Percentiles rank a stretch among this genome's conserved stretches.
These are phyloP conservation scores for Lathyrus tuberosus DNA, from an alignment of 306 rosid species.

Conservation along the genomic window DNA sequence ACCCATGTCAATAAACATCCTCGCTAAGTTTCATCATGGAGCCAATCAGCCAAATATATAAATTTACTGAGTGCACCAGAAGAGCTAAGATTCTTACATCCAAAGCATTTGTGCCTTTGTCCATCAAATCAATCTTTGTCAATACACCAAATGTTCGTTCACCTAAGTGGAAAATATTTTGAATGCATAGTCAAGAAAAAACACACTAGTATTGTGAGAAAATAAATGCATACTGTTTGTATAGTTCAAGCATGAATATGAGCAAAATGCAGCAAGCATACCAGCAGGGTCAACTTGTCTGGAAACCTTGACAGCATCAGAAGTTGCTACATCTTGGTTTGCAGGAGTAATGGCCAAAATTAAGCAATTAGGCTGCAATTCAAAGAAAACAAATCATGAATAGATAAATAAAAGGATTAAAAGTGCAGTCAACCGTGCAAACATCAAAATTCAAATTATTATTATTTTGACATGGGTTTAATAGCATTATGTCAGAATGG, in stretches of 20 bases:
- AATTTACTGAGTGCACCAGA: slow-evolving; percentile 33
- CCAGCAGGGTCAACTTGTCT: slow-evolving; percentile 92
- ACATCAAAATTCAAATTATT: slow-evolving; percentile 15
- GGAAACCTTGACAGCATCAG: slow-evolving; percentile 84
- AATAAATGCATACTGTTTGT: slow-evolving; percentile 13
- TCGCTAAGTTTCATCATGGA: slow-evolving; percentile 7
- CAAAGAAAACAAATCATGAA: background rate
- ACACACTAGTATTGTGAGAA: slow-evolving; percentile 11
- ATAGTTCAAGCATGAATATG: slow-evolving; percentile 23
- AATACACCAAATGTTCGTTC: slow-evolving; percentile 88
- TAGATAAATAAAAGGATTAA: slow-evolving; percentile 16
- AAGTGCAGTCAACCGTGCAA: background rate
- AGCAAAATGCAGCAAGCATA: slow-evolving; percentile 34
- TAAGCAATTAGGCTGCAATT: slow-evolving; percentile 78
- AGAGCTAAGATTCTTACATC: slow-evolving; percentile 59
- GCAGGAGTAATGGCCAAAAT: slow-evolving; percentile 94
- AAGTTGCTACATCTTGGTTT: slow-evolving; percentile 91
- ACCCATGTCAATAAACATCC: background rate
- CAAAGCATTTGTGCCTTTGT: slow-evolving; percentile 86
- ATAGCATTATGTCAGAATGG: slow-evolving; percentile 18
- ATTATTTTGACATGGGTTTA: background rate
- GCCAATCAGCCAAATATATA: slow-evolving; percentile 39
- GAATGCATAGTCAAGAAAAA: slow-evolving; percentile 27
- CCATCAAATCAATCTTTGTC: slow-evolving; percentile 97
- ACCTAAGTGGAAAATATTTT: slow-evolving; percentile 49